Conservation (phyloP, 164 flowering plant species). For the Tetrastigma voinierianum region DNA sequence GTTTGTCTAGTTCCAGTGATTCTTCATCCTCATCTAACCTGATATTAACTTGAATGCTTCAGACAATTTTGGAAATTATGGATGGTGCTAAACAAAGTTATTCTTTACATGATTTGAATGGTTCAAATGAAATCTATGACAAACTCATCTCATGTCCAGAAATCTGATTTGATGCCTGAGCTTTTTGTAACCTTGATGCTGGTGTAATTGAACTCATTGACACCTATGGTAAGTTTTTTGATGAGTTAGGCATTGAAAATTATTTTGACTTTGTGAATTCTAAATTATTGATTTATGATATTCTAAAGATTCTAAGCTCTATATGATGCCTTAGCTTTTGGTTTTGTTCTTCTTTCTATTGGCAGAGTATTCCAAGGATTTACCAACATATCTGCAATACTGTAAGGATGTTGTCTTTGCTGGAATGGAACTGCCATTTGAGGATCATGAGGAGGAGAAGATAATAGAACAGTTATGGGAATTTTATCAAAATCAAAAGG, state of each 20-base stretch:
- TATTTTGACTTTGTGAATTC: background rate
- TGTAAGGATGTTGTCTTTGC: slow-evolving; percentile 75
- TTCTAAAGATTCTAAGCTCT: background rate
- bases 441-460: slow-evolving; percentile 48
- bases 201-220: slow-evolving; percentile 35
- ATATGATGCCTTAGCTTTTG: background rate
- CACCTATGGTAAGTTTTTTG: slow-evolving; percentile 37
- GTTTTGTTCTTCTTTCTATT: slow-evolving; percentile 4
- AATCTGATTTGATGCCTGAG: slow-evolving; percentile 35
- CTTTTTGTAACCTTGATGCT: slow-evolving; percentile 51
- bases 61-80: background rate
- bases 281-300: background rate
- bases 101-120: slow-evolving; percentile 6
- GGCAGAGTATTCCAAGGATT: slow-evolving; percentile 64
- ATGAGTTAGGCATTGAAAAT: background rate
- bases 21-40: slow-evolving; percentile 14
- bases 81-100: slow-evolving; percentile 12
- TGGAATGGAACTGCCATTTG: slow-evolving; percentile 45
- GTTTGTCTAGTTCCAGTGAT: slow-evolving; percentile 26
- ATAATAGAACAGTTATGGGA: slow-evolving; percentile 53
- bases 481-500: slow-evolving; percentile 53
- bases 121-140: slow-evolving; percentile 1
- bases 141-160: slow-evolving; percentile 20
- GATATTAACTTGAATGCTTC: background rate
- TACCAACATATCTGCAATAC: slow-evolving; percentile 60